Evolutionary conservation across 495 filamentous ascomycete genomes (phyloP).

Genomic region (Podospora comata): DNA sequence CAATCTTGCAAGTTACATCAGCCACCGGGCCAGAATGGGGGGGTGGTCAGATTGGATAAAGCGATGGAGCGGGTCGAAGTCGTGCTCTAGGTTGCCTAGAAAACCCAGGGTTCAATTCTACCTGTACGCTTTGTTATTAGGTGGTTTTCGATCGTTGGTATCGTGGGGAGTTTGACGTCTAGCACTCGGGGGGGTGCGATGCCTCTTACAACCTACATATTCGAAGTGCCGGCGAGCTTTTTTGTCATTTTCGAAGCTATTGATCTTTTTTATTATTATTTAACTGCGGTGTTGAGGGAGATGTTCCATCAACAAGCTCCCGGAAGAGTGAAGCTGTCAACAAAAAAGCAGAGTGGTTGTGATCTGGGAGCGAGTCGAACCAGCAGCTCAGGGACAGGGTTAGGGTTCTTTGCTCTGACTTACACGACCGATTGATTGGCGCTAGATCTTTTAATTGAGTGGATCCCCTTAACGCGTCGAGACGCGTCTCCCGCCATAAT

Average conservation of each 20-base stretch:
- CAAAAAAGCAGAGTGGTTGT: neutral
- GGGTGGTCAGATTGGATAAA: neutral
- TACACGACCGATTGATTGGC: slow-evolving; percentile 5
- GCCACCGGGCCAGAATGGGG: neutral
- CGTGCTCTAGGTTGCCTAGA: neutral
- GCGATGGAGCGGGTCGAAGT: neutral
- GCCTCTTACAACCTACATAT: neutral
- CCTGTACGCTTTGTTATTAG: neutral
- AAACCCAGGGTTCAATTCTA: neutral
- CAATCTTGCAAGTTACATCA: neutral
- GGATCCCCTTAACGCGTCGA: slow-evolving; percentile 24
- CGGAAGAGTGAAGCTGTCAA: neutral
- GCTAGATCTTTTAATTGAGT: slow-evolving; percentile 9
- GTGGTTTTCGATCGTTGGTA: neutral
- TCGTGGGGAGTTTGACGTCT: neutral
- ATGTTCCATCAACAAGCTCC: neutral
- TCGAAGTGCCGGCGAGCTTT: neutral
- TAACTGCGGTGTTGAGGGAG: neutral
- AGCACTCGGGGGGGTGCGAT: neutral
- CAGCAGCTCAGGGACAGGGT: slow-evolving; percentile 11
- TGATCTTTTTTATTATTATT: neutral
- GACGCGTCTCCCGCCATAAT: slow-evolving; percentile 24
- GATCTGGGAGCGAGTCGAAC: neutral
- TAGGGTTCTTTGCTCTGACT: slow-evolving; percentile 13
- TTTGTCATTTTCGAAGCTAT: neutral